phyloP scores from a whole-genome alignment of 257 asterid species.

The Sherardia arvensis region DNA sequence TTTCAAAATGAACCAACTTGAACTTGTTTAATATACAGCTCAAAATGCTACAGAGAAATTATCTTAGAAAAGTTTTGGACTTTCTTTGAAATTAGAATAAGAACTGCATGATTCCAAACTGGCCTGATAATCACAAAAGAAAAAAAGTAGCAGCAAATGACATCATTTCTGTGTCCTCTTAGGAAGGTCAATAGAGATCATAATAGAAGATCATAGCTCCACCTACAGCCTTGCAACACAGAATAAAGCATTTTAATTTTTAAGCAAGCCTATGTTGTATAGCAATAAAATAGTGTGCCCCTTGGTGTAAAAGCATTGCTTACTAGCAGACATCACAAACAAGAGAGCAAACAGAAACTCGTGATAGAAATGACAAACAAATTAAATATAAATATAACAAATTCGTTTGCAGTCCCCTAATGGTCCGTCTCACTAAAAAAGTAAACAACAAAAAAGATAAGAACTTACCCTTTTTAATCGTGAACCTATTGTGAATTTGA shows the following conservation, averaged over 20 bases:
- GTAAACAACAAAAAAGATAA: neutral
- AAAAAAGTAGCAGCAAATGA: neutral
- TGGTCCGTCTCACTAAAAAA: neutral
- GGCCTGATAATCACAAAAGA: neutral
- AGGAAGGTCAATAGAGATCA: neutral
- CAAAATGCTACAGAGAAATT: neutral
- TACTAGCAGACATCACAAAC: neutral
- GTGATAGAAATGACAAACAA: neutral
- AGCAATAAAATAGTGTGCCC: too few species aligned
- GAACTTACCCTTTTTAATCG: slow-evolving; percentile 62
- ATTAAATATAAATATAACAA: neutral
- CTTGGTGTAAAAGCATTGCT: too few species aligned
- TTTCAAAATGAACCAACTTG: neutral
- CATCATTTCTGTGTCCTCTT: too few species aligned
- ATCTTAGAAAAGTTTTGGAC: neutral
- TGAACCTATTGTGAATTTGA: slow-evolving; percentile 54
- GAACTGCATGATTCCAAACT: neutral
- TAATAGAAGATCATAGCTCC: neutral
- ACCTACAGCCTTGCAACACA: neutral
- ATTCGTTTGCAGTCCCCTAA: neutral
- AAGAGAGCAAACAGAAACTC: neutral
- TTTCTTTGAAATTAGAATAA: neutral
- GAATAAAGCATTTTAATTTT: neutral
- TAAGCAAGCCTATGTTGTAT: too few species aligned
- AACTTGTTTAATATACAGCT: neutral